Conservation (phyloP, 441 rosid species). For the Mallotus repandus region DNA sequence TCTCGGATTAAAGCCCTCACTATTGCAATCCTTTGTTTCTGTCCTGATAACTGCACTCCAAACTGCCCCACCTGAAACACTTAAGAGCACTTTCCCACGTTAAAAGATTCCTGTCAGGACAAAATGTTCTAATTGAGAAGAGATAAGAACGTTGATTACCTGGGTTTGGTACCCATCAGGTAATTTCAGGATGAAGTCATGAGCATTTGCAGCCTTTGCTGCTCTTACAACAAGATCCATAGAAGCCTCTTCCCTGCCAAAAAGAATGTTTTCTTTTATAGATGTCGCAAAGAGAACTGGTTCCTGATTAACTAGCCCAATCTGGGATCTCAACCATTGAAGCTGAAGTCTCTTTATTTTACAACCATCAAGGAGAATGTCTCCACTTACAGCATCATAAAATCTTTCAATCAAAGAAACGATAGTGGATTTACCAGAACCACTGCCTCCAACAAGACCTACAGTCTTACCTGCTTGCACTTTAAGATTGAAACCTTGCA, state of each 20-base stretch:
- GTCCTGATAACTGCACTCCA: conserved; percentile 65
- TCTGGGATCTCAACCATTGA: conserved; percentile 62
- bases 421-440: conserved; percentile 60
- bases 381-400: conserved; percentile 51
- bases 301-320: conserved; percentile 66
- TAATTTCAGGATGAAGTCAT: conserved; percentile 58
- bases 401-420: conserved; percentile 60
- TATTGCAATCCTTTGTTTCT: conserved; percentile 65
- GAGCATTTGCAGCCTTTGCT: conserved; percentile 56
- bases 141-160: conserved; percentile 29
- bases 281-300: conserved; percentile 63
- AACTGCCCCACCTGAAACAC: conserved; percentile 55
- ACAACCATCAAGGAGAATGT: conserved; percentile 48
- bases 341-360: conserved; percentile 51
- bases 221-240: conserved; percentile 46
- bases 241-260: conserved; percentile 57
- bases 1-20: conserved; percentile 62
- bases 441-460: conserved; percentile 64
- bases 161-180: conserved; percentile 61
- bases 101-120: neutral
- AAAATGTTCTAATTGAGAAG: neutral
- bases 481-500: conserved; percentile 48
- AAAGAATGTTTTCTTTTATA: conserved; percentile 54
- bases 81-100: conserved; percentile 14
- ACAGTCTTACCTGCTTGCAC: conserved; percentile 52